phyloP scores from a whole-genome alignment of 805 yeast species.

The Yamadazyma akitaensis region DNA sequence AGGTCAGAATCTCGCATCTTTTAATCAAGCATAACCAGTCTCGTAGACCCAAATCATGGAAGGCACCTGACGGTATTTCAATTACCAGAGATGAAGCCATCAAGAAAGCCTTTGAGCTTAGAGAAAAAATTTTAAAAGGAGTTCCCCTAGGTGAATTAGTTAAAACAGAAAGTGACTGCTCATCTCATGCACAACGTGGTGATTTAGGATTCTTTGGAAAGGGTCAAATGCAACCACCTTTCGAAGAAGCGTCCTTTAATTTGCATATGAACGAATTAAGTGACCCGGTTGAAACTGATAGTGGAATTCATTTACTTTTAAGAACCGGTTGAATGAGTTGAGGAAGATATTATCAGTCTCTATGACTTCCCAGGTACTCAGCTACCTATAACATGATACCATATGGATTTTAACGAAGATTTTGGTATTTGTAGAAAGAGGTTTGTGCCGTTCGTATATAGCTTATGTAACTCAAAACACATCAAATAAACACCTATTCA shows the following conservation, averaged over 20 bases:
- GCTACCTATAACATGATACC: no score
- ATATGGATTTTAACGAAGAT: no score
- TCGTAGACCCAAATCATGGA: constrained; percentile 92
- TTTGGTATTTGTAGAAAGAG: no score
- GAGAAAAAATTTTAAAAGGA: constrained; percentile 54
- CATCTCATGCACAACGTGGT: constrained; percentile 82
- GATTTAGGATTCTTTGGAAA: constrained; percentile 86
- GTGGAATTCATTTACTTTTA: constrained; percentile 87
- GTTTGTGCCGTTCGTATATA: no score
- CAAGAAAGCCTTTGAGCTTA: constrained; percentile 54
- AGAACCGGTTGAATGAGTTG: constrained; percentile 58
- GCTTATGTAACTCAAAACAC: no score
- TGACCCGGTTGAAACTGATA: constrained; percentile 80
- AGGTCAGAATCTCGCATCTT: constrained; percentile 78
- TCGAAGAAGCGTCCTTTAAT: constrained; percentile 83
- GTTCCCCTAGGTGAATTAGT: constrained; percentile 71
- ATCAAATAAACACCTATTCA: no score
- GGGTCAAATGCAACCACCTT: constrained; percentile 94
- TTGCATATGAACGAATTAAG: constrained; percentile 81
- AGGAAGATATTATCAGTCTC: no score
- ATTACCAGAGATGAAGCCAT: constrained; percentile 81
- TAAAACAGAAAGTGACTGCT: constrained; percentile 80
- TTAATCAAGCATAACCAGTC: constrained; percentile 79
- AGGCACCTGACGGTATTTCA: constrained; percentile 66
- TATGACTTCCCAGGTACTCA: no score